phyloP scores from a whole-genome alignment of 805 yeast species.

The Pichia occidentalis region DNA sequence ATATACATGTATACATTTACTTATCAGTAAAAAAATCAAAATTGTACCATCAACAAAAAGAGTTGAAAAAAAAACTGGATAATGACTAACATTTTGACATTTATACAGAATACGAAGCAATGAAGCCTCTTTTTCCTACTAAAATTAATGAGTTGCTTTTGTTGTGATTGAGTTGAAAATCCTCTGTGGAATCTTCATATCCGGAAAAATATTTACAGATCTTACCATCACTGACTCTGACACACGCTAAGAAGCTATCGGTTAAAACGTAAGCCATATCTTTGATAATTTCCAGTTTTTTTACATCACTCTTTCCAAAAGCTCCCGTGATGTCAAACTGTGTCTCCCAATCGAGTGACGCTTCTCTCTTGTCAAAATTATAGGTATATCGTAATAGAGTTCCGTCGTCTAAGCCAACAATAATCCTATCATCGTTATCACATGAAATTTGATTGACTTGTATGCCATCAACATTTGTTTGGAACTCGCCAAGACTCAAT shows the following conservation, averaged over 20 bases:
- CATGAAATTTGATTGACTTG: constrained; percentile 8
- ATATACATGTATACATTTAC: too few species aligned
- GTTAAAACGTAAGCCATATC: constrained; percentile 8
- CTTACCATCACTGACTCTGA: too few species aligned
- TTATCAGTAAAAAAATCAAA: too few species aligned
- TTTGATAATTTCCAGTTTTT: not conserved
- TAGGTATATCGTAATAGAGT: constrained; percentile 12
- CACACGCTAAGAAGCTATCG: constrained; percentile 10
- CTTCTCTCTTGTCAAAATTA: constrained; percentile 3
- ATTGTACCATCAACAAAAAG: too few species aligned
- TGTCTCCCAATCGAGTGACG: constrained; percentile 13
- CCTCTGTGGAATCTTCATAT: constrained; percentile 8
- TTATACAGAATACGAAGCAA: too few species aligned
- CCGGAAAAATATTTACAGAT: constrained; percentile 13
- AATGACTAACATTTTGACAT: too few species aligned
- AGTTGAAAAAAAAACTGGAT: too few species aligned
- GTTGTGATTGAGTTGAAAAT: too few species aligned
- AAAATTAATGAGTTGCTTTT: too few species aligned
- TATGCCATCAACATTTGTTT: constrained; percentile 6
- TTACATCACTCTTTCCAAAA: constrained; percentile 3
- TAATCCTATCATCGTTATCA: constrained; percentile 1
- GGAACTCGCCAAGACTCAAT: constrained; percentile 20
- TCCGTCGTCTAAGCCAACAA: constrained; percentile 21
- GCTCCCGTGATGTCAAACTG: not conserved
- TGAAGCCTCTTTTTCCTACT: too few species aligned